Conservation (phyloP, 2,329 filamentous ascomycete genomes). For the Dothideomycetidae sp. region DNA sequence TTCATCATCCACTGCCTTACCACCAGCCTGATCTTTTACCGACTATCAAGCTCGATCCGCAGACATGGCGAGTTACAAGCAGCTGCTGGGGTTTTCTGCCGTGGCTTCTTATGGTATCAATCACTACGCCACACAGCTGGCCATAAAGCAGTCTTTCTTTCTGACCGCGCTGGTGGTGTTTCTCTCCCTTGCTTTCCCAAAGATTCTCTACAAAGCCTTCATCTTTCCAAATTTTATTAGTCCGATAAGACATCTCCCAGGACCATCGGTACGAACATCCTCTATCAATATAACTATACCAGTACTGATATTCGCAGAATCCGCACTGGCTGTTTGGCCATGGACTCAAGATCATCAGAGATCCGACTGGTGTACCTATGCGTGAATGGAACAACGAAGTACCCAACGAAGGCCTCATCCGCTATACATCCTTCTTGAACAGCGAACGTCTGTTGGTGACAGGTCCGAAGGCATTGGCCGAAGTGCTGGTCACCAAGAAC, state of each 20-base stretch:
- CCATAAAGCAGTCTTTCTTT: constrained; percentile 18
- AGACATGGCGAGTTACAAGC: not conserved
- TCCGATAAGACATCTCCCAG: constrained; percentile 43
- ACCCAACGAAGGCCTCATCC: constrained; percentile 41
- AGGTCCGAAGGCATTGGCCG: constrained; percentile 32
- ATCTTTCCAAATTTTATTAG: constrained; percentile 46
- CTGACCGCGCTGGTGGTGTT: constrained; percentile 30
- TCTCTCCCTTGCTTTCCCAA: constrained; percentile 22
- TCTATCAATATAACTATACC: constrained; percentile 4
- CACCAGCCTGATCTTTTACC: too few relatives aligned
- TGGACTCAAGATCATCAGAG: constrained; percentile 27
- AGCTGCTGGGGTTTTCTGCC: constrained; percentile 3
- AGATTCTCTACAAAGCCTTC: constrained; percentile 30
- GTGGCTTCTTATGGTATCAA: constrained; percentile 2
- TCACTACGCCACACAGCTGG: not conserved
- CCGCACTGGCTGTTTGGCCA: constrained; percentile 28
- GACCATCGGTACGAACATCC: constrained; percentile 32
- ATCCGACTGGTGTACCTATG: constrained; percentile 31
- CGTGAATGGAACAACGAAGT: constrained; percentile 38
- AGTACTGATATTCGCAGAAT: constrained; percentile 14
- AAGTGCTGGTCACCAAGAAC: constrained; percentile 36
- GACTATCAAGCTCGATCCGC: too few relatives aligned
- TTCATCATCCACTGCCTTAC: too few relatives aligned
- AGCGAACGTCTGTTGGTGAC: constrained; percentile 32
- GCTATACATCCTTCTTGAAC: constrained; percentile 37